Conservation (phyloP, 352 stramenopile genomes). For the Phytophthora syringae region DNA sequence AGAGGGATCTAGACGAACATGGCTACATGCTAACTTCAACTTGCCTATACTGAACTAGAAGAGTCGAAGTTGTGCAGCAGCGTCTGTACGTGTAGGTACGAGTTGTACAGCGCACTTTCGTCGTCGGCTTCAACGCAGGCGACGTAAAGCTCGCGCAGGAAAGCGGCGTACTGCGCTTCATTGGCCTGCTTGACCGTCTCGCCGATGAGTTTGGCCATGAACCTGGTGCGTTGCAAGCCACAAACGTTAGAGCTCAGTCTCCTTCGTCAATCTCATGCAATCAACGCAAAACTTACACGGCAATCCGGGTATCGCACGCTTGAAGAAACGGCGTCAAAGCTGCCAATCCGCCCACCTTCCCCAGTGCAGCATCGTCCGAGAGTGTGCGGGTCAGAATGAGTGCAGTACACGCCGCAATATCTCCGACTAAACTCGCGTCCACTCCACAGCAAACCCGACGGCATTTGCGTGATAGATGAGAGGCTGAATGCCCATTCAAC, state of each 20-base stretch:
- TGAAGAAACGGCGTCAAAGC: conserved; percentile 37
- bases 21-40: conserved; percentile 28
- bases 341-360: conserved; percentile 19
- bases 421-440: conserved; percentile 28
- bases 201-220: conserved; percentile 46
- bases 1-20: conserved; percentile 19
- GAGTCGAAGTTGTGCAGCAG: conserved; percentile 32
- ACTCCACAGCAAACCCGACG: conserved; percentile 45
- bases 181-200: conserved; percentile 38
- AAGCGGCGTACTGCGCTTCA: conserved; percentile 35
- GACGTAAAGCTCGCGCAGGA: conserved; percentile 51
- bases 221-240: too few relatives aligned
- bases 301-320: conserved; percentile 51
- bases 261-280: neutral
- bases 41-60: neutral
- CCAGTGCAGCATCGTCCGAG: conserved; percentile 10
- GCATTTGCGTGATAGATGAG: conserved; percentile 23
- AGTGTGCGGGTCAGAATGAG: conserved; percentile 36
- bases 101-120: conserved; percentile 44
- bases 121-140: conserved; percentile 48
- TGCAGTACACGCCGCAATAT: conserved; percentile 37
- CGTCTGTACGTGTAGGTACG: conserved; percentile 41
- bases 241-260: conserved; percentile 6
- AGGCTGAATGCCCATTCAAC: conserved; percentile 22
- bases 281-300: conserved; percentile 39